phyloP scores from a whole-genome alignment of 116 monocot species.

The Trichopus zeylanicus region DNA sequence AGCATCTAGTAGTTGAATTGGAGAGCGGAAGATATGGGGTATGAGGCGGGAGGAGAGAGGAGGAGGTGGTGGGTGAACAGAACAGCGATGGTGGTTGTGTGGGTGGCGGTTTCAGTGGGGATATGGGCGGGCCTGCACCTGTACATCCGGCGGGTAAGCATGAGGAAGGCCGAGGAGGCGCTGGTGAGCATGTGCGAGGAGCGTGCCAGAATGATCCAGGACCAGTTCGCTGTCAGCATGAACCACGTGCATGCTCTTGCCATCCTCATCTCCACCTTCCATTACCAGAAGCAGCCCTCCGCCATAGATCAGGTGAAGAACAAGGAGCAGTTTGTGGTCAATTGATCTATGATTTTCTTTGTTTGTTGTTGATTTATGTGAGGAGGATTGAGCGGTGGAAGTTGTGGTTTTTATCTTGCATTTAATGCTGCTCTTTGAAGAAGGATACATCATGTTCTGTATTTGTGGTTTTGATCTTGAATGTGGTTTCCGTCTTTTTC shows the following conservation, averaged over 20 bases:
- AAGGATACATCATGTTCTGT: too few species aligned
- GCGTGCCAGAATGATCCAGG: constrained; percentile 40
- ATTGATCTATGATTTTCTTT: background rate
- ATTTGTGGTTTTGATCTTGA: too few species aligned
- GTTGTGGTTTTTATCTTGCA: too few species aligned
- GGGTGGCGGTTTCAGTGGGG: constrained; percentile 27
- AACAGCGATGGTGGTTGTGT: constrained; percentile 25
- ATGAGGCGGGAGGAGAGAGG: constrained; percentile 4
- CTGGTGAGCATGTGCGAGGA: constrained; percentile 65
- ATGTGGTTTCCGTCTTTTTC: too few species aligned
- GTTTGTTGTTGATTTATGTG: background rate
- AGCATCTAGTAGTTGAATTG: background rate
- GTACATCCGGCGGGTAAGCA: constrained; percentile 21
- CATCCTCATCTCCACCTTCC: constrained; percentile 46
- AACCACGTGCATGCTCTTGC: constrained; percentile 44
- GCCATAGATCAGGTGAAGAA: constrained; percentile 34
- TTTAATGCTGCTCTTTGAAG: too few species aligned
- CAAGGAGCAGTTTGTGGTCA: background rate
- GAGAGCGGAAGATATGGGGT: background rate
- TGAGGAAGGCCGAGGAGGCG: constrained; percentile 35
- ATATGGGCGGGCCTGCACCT: constrained; percentile 30
- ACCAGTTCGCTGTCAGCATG: constrained; percentile 36
- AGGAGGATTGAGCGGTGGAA: too few species aligned
- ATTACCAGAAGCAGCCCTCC: constrained; percentile 29
- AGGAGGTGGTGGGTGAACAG: constrained; percentile 28